Percentiles rank a stretch among this genome's conserved stretches.
Evolutionary conservation across 164 flowering plant species (phyloP).

Genomic region (Brasenia schreberi): DNA sequence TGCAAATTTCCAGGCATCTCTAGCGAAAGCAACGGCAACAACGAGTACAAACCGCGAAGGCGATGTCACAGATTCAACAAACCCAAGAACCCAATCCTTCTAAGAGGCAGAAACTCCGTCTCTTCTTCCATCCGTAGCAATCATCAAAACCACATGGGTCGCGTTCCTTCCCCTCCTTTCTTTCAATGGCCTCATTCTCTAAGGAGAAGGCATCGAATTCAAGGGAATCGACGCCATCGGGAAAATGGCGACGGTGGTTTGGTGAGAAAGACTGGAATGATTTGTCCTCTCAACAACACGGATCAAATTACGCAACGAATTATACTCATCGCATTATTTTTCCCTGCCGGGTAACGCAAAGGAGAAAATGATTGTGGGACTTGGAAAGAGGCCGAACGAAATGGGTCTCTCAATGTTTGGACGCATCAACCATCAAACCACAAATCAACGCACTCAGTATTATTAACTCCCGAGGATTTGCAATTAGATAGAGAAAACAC

Average conservation of each 20-base stretch:
- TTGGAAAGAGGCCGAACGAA: not conserved
- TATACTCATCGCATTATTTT: not conserved
- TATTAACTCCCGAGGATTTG: no score
- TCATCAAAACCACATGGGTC: not conserved
- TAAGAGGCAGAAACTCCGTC: not conserved
- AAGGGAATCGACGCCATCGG: not conserved
- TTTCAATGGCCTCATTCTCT: no score
- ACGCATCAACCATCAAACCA: not conserved
- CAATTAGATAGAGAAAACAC: no score
- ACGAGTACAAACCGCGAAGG: not conserved
- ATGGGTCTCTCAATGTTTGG: not conserved
- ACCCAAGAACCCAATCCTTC: not conserved
- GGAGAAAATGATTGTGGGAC: not conserved
- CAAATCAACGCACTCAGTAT: not conserved
- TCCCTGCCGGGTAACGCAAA: not conserved
- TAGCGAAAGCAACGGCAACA: not conserved
- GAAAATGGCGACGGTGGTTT: not conserved
- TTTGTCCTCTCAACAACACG: not conserved
- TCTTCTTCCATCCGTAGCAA: not conserved
- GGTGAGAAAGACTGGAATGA: not conserved
- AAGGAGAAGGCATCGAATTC: no score
- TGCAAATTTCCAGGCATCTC: constrained; percentile 18
- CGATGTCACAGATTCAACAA: not conserved
- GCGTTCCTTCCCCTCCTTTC: not conserved
- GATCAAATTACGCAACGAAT: not conserved